Evolutionary conservation across 1,284 basidiomycete genomes (phyloP), one percentile per base, ranked within the genome.

Genomic region (Austropuccinia psidii): DNA sequence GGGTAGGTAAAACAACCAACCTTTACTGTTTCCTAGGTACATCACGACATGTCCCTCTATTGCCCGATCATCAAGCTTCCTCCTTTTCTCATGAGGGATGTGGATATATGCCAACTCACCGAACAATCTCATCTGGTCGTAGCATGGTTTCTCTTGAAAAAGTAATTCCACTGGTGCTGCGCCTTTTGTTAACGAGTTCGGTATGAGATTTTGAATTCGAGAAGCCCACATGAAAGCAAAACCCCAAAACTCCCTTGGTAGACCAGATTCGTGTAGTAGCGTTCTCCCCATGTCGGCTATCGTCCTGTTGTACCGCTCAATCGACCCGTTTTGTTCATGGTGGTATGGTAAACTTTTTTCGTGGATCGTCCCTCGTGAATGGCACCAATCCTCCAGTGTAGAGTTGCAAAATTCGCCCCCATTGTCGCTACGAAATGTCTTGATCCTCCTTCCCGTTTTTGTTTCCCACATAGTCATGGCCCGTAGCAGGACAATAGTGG

Each of bases 311-410:
- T 49, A 35, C 1, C 49, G 64, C 21, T 76, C 65, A 13, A 60
- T 27, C 2, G 72, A 17, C 1, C 74, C 70, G 21, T 75, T 76
- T 37, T 76, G 75, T n/a, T 70, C 45, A 37, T 67, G 74, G 24
- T 52, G 47, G 37, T 75, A 75, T 0, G 74, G 64, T 11, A 65
- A 62, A 0, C 57, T 47, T 0, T 41, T 17, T 43, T 73, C 45
- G 27, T 68, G 62, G 0, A 37, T 13, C 17, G 75, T 66, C 2
- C 74, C 75, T 17, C 37, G 41, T 6, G 17, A 29, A 27, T 41
- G 27, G 6, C 39, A 29, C 37, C 49, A 60, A n/a, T n/a, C n/a
- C 17, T 24, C 13, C 21, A 62, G 45, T 5, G 11, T 15, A 0
- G 27, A 43, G 5, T 57, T 54, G 1, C 49, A 21, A 39, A 67